Base-by-base conservation (phyloP, 2,329 filamentous ascomycete species). In the Clarireedia sp. region DNA sequence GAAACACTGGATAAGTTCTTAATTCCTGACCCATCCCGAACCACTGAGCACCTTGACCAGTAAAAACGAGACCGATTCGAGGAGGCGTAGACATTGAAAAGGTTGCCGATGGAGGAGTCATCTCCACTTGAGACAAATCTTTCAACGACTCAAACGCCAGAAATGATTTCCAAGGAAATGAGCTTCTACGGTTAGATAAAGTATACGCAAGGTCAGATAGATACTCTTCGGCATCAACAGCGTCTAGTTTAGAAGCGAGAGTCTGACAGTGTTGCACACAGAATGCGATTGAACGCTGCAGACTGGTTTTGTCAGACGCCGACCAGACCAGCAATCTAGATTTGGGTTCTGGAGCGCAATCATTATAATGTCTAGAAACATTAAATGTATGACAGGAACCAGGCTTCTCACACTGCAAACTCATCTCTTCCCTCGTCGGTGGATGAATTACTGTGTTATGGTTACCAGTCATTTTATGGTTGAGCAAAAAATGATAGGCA, bases 11-110 rank as follows among this genome's bases (percentile, higher is more conserved):
- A 23, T 29, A 58, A 1, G 14, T 47, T 7, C 67, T 38, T 2
- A 62, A 45, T 16, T 46, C 45, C 6, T 12, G 17, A 12, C 58
- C 60, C 59, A 63, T 63, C 7, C 16, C 29, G 3, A 37, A 12
- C 56, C 57, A 63, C 46, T 62, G 61, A 26, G 59, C 61, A 9
- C 60, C 61, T 49, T 62, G 60, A 19, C 61, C 61, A 10, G 52
- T 61, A 33, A 63, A 62, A 3, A 62, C 51, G 5, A 54, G 38
- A 38, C 51, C 56, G 10, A 45, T 36, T 19, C 21, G 40, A 7
- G 26, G 26, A 14, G 24, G 21, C 16, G 24, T 5, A n/a, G 19
- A n/a, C 21, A 26, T 26, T 5, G 44, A 47, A 14, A 24, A 24
- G 16, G 24, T n/a, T 29, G 19, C 21, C n/a, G 12, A 10, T 10